phyloP scores from a whole-genome alignment of 192 early-diverging fungal species.

The Lunasporangiospora selenospora region DNA sequence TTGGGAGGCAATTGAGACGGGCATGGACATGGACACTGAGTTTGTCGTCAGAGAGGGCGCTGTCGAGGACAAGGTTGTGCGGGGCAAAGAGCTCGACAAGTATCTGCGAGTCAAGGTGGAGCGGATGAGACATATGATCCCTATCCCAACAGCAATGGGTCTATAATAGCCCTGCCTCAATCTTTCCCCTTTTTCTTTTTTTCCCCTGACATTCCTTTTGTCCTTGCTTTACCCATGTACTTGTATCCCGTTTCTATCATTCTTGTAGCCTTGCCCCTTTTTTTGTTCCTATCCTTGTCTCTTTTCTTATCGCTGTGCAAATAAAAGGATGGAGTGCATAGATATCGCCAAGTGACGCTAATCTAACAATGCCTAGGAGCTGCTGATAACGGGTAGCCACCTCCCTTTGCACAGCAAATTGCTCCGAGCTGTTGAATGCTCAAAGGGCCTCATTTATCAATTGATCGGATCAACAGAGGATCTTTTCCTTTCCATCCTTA shows the following conservation, averaged over 20 bases:
- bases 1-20: conserved; percentile 63
- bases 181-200: neutral
- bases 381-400: no score
- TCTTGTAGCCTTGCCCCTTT: neutral
- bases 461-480: no score
- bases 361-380: no score
- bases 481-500: no score
- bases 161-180: neutral
- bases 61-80: conserved; percentile 41
- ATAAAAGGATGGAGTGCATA: no score
- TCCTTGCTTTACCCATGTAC: neutral
- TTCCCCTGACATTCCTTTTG: neutral
- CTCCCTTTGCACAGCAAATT: no score
- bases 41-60: conserved; percentile 38
- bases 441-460: no score
- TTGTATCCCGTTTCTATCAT: neutral
- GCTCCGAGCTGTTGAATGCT: no score
- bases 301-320: no score
- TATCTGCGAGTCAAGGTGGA: conserved; percentile 91
- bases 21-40: conserved; percentile 22
- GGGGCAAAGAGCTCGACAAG: conserved; percentile 69
- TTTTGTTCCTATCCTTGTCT: neutral
- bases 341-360: no score
- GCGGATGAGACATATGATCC: conserved; percentile 91
- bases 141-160: conserved; percentile 55